Evolutionary conservation across 2,329 filamentous ascomycete genomes (phyloP), one percentile per base, ranked within the genome.

Genomic region (Capronia epimyces): DNA sequence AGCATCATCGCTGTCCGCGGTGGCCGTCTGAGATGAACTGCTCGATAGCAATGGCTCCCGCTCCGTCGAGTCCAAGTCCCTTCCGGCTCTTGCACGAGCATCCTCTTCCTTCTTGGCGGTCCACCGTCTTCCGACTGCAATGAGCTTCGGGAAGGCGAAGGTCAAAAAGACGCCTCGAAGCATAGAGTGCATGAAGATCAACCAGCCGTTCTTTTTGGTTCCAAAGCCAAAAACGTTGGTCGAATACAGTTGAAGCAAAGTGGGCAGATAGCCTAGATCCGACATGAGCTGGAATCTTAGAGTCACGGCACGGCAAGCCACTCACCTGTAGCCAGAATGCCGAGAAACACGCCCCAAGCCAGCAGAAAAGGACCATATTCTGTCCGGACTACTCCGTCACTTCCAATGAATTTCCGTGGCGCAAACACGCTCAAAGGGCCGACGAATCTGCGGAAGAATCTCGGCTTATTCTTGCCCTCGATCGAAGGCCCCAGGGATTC

Each of bases 301-400:
- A 25, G 25, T 13, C 9, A 5, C 8, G 16, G 8, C 20, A 5
- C 15, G 7, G 29, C 6, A 8, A 18, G 15, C 34, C 6, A 29
- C 48, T 44, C 21, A 57, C 55, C 82, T 0, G 84, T 86, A 0
- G 84, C 83, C 1, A 86, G 72, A 62, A 87, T 82, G 0, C 80
- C 83, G 0, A 84, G 66, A 52, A 86, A 87, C 1, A 85, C 81
- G 1, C 84, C 84, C 0, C 73, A 67, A 16, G 81, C 83, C 2
- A 87, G 74, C 1, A 86, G 76, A 2, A 84, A 66, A 0, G 84
- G 74, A 1, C 84, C 83, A 20, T 80, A 80, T 55, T 86, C 80
- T 15, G 67, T 79, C 43, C 67, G 69, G 3, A 75, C 60, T 1
- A 67, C 69, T 1, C 83, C 83, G 43, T 75, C 71, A 0, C 61